Conservation (phyloP, 1,139 yeast species). For the Scheffersomyces illinoinensis region DNA sequence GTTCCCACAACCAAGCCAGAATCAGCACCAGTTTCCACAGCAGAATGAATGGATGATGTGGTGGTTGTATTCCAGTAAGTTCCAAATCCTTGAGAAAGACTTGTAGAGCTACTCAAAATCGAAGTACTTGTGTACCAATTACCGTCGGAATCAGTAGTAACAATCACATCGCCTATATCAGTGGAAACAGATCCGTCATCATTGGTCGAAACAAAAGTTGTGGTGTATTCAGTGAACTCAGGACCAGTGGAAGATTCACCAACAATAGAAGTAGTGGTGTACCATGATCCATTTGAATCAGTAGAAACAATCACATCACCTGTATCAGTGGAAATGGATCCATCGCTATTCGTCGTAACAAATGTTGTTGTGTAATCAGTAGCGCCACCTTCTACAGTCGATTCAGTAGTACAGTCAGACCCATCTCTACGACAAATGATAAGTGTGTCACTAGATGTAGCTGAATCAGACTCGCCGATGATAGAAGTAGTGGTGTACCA, state of each 20-base stretch:
- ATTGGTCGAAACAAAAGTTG: conserved; percentile 16
- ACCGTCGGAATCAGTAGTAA: conserved; percentile 13
- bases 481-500: conserved; percentile 12
- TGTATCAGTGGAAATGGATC: conserved; percentile 4
- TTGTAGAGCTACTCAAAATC: conserved; percentile 1
- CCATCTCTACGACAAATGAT: background rate
- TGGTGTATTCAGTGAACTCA: conserved; percentile 18
- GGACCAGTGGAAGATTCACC: background rate
- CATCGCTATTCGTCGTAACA: conserved; percentile 7
- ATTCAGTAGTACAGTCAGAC: conserved; percentile 8
- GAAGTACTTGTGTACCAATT: conserved; percentile 12
- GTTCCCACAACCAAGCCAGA: background rate
- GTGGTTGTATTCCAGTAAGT: conserved; percentile 18
- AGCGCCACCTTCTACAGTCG: conserved; percentile 14
- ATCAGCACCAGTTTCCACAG: conserved; percentile 10
- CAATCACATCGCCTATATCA: conserved; percentile 13
- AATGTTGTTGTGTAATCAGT: conserved; percentile 9
- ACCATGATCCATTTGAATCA: conserved; percentile 8
- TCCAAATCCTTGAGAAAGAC: conserved; percentile 8
- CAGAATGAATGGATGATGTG: conserved; percentile 14
- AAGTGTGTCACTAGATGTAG: background rate
- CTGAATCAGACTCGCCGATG: conserved; percentile 1
- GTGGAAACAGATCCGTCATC: conserved; percentile 17
- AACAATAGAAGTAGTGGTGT: conserved; percentile 11
- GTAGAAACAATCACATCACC: conserved; percentile 6